Base-by-base conservation (phyloP, 176 grass and related monocot genomes). In the Paspalum notatum region DNA sequence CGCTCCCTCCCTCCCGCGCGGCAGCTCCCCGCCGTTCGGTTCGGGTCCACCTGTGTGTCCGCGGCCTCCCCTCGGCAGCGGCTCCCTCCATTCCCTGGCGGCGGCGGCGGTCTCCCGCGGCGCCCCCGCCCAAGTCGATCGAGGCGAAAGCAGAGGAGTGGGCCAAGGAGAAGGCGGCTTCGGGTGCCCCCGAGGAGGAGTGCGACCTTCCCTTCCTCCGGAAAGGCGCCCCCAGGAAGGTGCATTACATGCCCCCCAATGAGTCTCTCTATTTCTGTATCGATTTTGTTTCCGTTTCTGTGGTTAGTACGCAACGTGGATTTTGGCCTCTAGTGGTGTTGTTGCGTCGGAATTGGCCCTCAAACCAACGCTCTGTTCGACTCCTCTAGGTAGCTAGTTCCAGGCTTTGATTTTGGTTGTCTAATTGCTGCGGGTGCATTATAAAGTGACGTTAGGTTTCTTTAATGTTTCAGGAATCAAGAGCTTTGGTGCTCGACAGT, bases 171-270 rank as follows among this genome's bases (percentile, higher is more conserved):
- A 85, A 89, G 54, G 71, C 60, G n/a, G 76, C 53, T 7, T 76
- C 40, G 1, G 87, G 87, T 26, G 82, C 45, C 8, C 22, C 71
- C 3, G 14, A 69, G 71, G 87, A 89, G 55, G 87, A 89, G 7
- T 85, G 82, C 82, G 46, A 64, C 63, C 82, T 89, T n/a, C 82
- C 82, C 12, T 89, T 89, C 72, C 87, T 81, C 62, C 76, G 38
- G 15, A 85, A 70, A n/a, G 82, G 71, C n/a, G 71, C 76, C 16
- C 77, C 87, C 16, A 89, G 64, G 76, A 89, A 80, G 87, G 87
- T 89, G 68, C 9, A 68, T 81, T 32, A 32, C 32, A 75, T 12
- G 69, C 24, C 11, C 54, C 62, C n/a, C n/a, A 38, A 62, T 37
- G 52, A 75, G 15, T 16, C 47, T 26, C n/a, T n/a, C 42, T 32